Conservation (phyloP, 1,284 basidiomycete genomes). For the Peniophora sp. region DNA sequence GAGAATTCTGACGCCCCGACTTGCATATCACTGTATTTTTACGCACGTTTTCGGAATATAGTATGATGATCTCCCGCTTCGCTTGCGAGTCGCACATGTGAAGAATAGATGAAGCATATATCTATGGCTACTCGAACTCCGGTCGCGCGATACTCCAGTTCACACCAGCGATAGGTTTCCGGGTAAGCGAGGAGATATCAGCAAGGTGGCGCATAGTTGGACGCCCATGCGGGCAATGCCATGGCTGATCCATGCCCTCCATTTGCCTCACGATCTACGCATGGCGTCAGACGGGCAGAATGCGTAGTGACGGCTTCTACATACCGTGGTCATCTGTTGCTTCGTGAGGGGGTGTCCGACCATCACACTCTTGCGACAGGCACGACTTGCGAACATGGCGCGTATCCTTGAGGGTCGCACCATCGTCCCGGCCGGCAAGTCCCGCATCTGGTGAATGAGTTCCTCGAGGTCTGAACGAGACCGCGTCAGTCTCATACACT, state of each 20-base stretch:
- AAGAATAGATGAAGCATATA: too few relatives aligned
- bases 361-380: conserved; percentile 96
- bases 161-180: too few relatives aligned
- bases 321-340: conserved; percentile 73
- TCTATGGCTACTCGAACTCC: too few relatives aligned
- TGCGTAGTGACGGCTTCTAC: conserved; percentile 3
- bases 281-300: conserved; percentile 5
- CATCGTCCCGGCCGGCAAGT: conserved; percentile 69
- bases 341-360: conserved; percentile 79
- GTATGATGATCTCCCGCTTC: too few relatives aligned
- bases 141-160: too few relatives aligned
- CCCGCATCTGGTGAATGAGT: conserved; percentile 78
- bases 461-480: conserved; percentile 82
- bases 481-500: conserved; percentile 1
- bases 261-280: conserved; percentile 82
- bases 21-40: too few relatives aligned
- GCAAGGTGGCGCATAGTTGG: conserved; percentile 91
- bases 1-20: too few relatives aligned
- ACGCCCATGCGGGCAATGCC: conserved; percentile 95
- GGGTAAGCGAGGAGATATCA: conserved; percentile 24
- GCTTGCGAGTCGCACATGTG: too few relatives aligned
- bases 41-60: too few relatives aligned
- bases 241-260: conserved; percentile 95
- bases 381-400: conserved; percentile 93
- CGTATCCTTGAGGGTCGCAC: conserved; percentile 91